Evolutionary conservation across 768 basidiomycete genomes (phyloP), one percentile per base, ranked within the genome.

Genomic region (Mycena sanguinolenta): DNA sequence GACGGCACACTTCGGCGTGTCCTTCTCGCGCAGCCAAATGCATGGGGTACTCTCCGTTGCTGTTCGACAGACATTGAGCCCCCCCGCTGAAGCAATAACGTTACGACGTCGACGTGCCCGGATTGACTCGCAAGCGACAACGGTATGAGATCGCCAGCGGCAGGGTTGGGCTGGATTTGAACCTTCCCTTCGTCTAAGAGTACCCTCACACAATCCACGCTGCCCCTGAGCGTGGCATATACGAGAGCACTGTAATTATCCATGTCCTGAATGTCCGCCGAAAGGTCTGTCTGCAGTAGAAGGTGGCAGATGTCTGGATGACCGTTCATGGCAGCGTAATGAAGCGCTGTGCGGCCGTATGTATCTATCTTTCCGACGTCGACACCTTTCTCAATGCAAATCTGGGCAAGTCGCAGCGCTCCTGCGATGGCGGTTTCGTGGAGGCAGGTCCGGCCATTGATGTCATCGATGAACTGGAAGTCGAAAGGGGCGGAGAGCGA

Each of bases 321-420:
- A 1, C 96, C 96, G 76, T 96, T 91, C 91, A 98, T 96, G 25
- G 95, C 93, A 19, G 96, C 95, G 81, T 99, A 99, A 82, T 99
- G 97, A 50, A 99, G 86, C 4, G 97, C 92, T 9, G 95, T 93
- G 4, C 98, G 93, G 34, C 95, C 96, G 80, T 99, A 99, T 1
- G 91, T 90, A 76, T 99, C 98, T 25, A 88, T 83, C 73, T 90
- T 93, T 75, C 91, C 89, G 59, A 90, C 86, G n/a, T 88, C 82
- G 3, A 95, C 89, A 19, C 89, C 88, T 62, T 90, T 90, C 65
- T 88, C 85, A 23, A 98, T 87, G 80, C 96, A 98, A 28, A 97
- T 80, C 71, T 90, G 81, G 67, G 95, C 95, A 58, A 99, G 88
- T 16, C 91, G 87, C 25, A 91, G 81, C 16, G 89, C 86, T 3